Conservation (phyloP, 306 rosid species). For the Adenanthera pavonina region DNA sequence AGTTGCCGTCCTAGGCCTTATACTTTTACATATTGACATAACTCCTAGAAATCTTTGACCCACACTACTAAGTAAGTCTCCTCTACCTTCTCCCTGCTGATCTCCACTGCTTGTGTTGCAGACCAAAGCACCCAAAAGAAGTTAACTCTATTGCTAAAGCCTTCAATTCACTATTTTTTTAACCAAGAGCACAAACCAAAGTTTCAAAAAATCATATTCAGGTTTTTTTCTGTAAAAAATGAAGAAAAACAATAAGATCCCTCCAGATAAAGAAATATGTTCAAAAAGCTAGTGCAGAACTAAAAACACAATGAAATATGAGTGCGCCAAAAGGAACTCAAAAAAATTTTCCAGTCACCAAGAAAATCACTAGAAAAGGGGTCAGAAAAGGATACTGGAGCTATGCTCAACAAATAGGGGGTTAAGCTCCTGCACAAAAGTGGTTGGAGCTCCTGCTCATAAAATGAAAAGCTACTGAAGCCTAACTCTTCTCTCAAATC, state of each 20-base stretch:
- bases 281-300: neutral
- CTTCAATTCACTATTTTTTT: neutral
- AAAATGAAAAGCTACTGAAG: neutral
- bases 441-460: neutral
- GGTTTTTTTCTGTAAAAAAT: neutral
- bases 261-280: neutral
- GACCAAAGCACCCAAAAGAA: neutral
- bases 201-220: neutral
- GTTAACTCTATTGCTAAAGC: too few species aligned
- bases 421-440: neutral
- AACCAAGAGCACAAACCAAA: neutral
- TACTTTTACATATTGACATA: neutral
- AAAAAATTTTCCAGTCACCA: too few species aligned
- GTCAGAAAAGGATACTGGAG: neutral
- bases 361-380: neutral
- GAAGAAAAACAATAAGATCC: neutral
- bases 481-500: neutral
- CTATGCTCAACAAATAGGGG: neutral
- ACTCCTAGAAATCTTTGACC: neutral
- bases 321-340: too few species aligned
- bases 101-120: neutral
- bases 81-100: neutral
- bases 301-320: neutral
- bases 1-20: too few species aligned
- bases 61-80: too few species aligned